Conservation (phyloP, 2,329 filamentous ascomycete species). For the Monilinia aucupariae region DNA sequence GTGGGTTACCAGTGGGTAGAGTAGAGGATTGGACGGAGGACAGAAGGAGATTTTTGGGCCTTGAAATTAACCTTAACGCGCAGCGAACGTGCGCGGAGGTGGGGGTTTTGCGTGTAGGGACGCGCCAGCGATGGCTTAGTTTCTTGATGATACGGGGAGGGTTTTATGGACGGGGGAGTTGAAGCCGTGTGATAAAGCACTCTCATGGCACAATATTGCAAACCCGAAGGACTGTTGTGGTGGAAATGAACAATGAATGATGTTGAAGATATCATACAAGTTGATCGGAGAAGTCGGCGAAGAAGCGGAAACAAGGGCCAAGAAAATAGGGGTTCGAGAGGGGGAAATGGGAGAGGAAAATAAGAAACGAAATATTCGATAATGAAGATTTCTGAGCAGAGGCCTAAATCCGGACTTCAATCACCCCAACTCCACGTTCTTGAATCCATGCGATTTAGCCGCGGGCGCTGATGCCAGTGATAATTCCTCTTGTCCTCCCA, state of each 20-base stretch:
- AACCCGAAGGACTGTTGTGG: not conserved
- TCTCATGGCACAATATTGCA: too few relatives aligned
- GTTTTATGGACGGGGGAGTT: not conserved
- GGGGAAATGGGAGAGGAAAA: not conserved
- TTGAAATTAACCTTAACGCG: constrained; percentile 10
- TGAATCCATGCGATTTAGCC: not conserved
- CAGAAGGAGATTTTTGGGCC: not conserved
- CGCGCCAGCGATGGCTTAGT: not conserved
- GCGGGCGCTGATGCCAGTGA: not conserved
- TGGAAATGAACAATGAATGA: not conserved
- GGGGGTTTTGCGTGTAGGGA: constrained; percentile 9
- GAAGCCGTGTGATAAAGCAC: not conserved
- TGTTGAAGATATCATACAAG: not conserved
- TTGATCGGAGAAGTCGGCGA: not conserved
- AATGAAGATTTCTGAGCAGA: not conserved
- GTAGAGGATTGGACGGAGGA: not conserved
- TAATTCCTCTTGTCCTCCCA: not conserved
- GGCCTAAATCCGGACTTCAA: not conserved
- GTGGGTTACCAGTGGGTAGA: not conserved
- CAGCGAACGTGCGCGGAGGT: constrained; percentile 9
- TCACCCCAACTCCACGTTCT: not conserved
- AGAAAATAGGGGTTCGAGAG: not conserved
- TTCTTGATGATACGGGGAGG: not conserved
- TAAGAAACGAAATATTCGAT: not conserved
- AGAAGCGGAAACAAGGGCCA: not conserved